These are phyloP conservation scores for Ambrosiella beaveri DNA, from an alignment of 2,329 filamentous ascomycete genomes.

Conservation along the genomic window DNA sequence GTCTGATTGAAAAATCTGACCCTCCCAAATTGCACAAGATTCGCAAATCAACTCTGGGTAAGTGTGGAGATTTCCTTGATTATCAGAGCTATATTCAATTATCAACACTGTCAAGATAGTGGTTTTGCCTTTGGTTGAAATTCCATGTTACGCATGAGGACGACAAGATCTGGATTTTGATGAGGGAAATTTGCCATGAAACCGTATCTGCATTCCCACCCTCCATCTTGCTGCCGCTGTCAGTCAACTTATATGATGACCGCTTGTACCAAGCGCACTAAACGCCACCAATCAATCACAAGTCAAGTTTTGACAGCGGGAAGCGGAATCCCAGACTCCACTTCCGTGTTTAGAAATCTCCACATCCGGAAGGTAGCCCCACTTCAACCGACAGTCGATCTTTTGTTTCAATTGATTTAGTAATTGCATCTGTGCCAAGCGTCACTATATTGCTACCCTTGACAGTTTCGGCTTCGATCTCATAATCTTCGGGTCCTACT, in stretches of 20 bases:
- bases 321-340: background rate
- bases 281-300: background rate
- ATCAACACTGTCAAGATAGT: too few relatives aligned
- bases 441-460: background rate
- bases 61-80: background rate
- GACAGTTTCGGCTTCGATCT: background rate
- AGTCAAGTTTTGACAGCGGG: background rate
- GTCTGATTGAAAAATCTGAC: background rate
- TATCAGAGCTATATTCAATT: too few relatives aligned
- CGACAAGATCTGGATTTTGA: background rate
- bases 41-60: background rate
- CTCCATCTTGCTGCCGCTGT: background rate
- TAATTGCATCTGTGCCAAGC: background rate
- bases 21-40: background rate
- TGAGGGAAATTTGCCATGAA: background rate
- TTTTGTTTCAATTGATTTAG: background rate
- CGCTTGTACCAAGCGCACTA: background rate
- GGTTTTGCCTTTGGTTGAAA: background rate
- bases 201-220: background rate
- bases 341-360: background rate
- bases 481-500: background rate
- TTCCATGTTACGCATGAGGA: background rate
- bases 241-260: background rate
- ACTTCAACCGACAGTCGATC: background rate
- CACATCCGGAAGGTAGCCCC: background rate